Evolutionary conservation across 192 early-diverging fungal genomes (phyloP).

Genomic region (Coemansia sp.): DNA sequence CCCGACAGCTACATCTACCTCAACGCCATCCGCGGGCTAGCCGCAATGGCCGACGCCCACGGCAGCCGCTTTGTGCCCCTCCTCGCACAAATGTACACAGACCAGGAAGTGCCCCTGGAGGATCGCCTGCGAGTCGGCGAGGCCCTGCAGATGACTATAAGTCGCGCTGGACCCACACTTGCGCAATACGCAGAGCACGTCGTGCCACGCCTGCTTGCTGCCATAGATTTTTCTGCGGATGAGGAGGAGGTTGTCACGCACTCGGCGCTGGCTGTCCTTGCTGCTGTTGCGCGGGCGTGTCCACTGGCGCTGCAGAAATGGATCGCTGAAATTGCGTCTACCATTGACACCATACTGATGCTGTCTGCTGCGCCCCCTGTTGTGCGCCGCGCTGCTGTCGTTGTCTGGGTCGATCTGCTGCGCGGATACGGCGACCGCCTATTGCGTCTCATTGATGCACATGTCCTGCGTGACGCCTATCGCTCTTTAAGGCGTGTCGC

Average conservation of each 20-base stretch:
- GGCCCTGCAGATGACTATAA: slow-evolving; percentile 80
- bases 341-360: slow-evolving; percentile 66
- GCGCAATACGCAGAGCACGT: slow-evolving; percentile 59
- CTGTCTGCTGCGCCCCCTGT: slow-evolving; percentile 38
- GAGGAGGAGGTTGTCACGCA: slow-evolving; percentile 29
- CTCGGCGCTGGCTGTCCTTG: slow-evolving; percentile 67
- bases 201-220: slow-evolving; percentile 28
- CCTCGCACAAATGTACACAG: slow-evolving; percentile 67
- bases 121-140: slow-evolving; percentile 81
- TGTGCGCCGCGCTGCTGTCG: slow-evolving; percentile 68
- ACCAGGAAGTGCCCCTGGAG: slow-evolving; percentile 54
- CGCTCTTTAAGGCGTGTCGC: slow-evolving; percentile 61
- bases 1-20: slow-evolving; percentile 91
- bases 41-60: slow-evolving; percentile 78
- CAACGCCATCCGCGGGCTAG: slow-evolving; percentile 85
- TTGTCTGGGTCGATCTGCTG: slow-evolving; percentile 66
- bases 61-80: slow-evolving; percentile 65
- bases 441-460: slow-evolving; percentile 56
- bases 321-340: slow-evolving; percentile 64
- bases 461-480: slow-evolving; percentile 58
- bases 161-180: slow-evolving; percentile 76
- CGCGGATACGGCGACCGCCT: slow-evolving; percentile 62
- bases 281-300: slow-evolving; percentile 66
- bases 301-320: slow-evolving; percentile 67
- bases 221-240: slow-evolving; percentile 11